Percentiles rank a stretch among this genome's conserved stretches.
Evolutionary conservation across 352 stramenopile species (phyloP).

Genomic region (Aphanomyces invadans): DNA sequence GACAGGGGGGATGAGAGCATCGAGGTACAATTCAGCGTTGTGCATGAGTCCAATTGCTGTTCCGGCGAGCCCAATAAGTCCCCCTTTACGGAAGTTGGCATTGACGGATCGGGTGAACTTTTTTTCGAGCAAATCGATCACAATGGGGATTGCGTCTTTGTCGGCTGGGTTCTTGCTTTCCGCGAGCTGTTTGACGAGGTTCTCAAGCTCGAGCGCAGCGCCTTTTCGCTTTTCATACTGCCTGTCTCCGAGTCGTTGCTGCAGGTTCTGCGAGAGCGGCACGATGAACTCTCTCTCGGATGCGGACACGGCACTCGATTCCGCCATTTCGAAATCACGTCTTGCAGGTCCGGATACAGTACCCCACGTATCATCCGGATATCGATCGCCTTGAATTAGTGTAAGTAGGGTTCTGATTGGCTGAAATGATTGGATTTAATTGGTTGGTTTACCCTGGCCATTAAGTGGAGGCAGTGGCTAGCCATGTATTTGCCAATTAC

Average conservation of each 20-base stretch:
- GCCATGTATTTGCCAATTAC: conserved; percentile 18
- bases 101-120: conserved; percentile 98
- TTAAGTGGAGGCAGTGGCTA: not conserved
- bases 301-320: not conserved
- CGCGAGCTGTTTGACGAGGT: conserved; percentile 95
- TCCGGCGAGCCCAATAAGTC: conserved; percentile 96
- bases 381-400: not conserved
- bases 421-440: not conserved
- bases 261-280: conserved; percentile 62
- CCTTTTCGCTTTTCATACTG: conserved; percentile 99
- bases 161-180: conserved; percentile 66
- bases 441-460: not conserved
- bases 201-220: conserved; percentile 97
- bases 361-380: not conserved
- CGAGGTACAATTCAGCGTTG: conserved; percentile 85
- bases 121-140: conserved; percentile 95
- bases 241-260: conserved; percentile 92
- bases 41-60: conserved; percentile 96
- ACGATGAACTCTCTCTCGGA: conserved; percentile 30
- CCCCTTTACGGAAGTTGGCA: conserved; percentile 98
- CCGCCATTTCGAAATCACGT: not conserved
- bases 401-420: not conserved
- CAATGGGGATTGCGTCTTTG: conserved; percentile 74
- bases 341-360: not conserved
- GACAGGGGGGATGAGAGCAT: conserved; percentile 94